Evolutionary conservation across 1,284 basidiomycete genomes (phyloP).

Genomic region (Ceratobasidium sp.): DNA sequence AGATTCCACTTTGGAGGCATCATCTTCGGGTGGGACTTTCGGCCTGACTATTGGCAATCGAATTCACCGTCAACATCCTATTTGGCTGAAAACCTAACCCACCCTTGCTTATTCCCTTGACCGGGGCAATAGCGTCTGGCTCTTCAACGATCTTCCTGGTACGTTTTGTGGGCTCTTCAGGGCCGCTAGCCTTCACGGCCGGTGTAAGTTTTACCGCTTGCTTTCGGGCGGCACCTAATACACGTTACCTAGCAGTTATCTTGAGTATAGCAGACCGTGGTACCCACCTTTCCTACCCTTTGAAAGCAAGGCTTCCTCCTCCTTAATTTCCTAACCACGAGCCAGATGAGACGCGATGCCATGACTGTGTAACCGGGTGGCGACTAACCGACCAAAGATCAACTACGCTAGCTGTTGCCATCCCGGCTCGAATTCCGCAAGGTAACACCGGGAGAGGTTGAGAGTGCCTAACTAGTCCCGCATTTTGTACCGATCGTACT

Average conservation of each 20-base stretch:
- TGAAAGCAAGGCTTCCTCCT: constrained; percentile 23
- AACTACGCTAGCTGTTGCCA: constrained; percentile 15
- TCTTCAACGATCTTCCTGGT: neutral
- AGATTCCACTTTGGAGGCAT: neutral
- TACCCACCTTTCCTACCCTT: neutral
- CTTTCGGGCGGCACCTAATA: neutral
- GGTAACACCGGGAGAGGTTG: too few relatives aligned
- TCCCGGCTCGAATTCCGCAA: neutral
- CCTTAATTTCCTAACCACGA: constrained; percentile 32
- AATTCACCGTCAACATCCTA: neutral
- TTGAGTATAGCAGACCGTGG: neutral
- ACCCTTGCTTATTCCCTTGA: neutral
- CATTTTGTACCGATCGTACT: neutral
- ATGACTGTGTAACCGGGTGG: neutral
- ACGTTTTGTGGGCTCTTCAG: neutral
- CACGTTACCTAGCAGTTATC: too few relatives aligned
- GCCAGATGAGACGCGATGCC: neutral
- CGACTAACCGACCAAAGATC: constrained; percentile 35
- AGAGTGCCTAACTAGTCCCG: neutral
- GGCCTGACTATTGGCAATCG: neutral
- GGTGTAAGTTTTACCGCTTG: neutral
- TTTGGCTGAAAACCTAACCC: neutral
- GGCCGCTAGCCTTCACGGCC: neutral
- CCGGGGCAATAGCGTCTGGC: neutral
- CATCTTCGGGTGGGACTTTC: neutral